Evolutionary conservation across 1,284 basidiomycete genomes (phyloP), one percentile per base, ranked within the genome.

Genomic region (Irpex sp.): DNA sequence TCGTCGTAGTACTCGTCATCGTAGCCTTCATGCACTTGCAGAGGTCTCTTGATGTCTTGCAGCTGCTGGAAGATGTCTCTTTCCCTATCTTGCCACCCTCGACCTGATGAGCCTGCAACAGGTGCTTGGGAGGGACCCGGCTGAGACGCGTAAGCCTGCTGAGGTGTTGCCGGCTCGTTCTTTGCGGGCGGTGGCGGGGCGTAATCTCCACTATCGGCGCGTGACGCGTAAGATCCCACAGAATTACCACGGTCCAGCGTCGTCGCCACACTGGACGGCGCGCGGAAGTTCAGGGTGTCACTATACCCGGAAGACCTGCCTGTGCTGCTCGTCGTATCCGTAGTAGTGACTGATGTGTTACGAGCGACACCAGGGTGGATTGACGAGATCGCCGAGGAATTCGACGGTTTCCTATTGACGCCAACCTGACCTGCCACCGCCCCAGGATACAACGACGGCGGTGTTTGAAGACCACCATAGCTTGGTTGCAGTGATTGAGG

Each of bases 1-100:
- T 86, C 85, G 48, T 89, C 86, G 55, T 88, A 87, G 62, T 85
- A 86, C 31, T 79, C 78, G 0, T 82, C 82, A 31, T 83, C 79
- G 47, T 81, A 83, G 26, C 82, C 81, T 52, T 78, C 82, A 52
- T 77, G 76, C 57, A 76, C 52, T 21, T 75, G 77, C 58, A 77
- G 73, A 38, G 69, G 76, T 52, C 69, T 74, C 76, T 68, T 84
- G 67, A 79, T 79, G 60, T 80, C 74, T 62, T 77, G 78, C 66
- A 80, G 70, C 60, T 75, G 71, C 44, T 71, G 73, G 62, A 72
- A 70, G 62, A 76, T 64, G 38, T 72, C 73, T 13, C 69, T 70
- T 59, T 73, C 72, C 19, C 69, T 71, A 59, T 73, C 72, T 19
- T 69, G 67, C 67, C 69, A 70, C 7, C 66, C 66, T 26, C 66